These are phyloP conservation scores for Alternaria dauci DNA, from an alignment of 2,329 filamentous ascomycete genomes.

Conservation along the genomic window DNA sequence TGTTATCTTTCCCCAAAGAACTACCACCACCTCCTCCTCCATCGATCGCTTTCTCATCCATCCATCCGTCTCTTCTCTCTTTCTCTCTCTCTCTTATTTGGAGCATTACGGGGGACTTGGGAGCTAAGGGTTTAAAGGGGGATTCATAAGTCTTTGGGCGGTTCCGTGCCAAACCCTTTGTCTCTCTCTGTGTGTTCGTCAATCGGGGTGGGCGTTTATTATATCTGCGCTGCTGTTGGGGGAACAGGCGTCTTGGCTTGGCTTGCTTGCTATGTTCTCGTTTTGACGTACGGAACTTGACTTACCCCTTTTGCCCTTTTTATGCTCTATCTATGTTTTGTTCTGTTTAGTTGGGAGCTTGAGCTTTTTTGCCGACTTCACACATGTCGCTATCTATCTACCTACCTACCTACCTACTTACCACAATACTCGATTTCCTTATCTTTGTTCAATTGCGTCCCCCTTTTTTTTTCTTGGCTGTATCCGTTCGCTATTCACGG, in stretches of 20 bases:
- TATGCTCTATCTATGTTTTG: too few relatives aligned
- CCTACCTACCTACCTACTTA: background rate
- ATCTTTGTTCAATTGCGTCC: background rate
- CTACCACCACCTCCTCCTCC: slow-evolving; percentile 18
- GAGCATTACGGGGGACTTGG: slow-evolving; percentile 25
- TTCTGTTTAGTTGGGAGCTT: background rate
- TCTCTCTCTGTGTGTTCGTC: background rate
- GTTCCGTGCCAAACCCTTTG: background rate
- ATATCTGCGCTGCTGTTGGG: too few relatives aligned
- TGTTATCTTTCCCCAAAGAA: background rate
- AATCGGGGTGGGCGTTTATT: background rate
- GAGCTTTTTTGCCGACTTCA: background rate
- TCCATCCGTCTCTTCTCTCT: background rate
- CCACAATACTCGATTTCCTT: background rate
- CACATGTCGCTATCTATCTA: background rate
- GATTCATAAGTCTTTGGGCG: background rate
- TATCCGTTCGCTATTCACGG: background rate
- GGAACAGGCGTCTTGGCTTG: too few relatives aligned
- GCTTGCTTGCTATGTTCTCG: too few relatives aligned
- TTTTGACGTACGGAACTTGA: background rate
- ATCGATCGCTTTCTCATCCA: slow-evolving; percentile 22
- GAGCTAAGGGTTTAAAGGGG: background rate
- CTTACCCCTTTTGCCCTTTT: background rate
- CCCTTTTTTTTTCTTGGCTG: too few relatives aligned
- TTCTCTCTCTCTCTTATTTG: slow-evolving; percentile 5